phyloP scores from a whole-genome alignment of 2,329 filamentous ascomycete species.

The Colletotrichum sp. region DNA sequence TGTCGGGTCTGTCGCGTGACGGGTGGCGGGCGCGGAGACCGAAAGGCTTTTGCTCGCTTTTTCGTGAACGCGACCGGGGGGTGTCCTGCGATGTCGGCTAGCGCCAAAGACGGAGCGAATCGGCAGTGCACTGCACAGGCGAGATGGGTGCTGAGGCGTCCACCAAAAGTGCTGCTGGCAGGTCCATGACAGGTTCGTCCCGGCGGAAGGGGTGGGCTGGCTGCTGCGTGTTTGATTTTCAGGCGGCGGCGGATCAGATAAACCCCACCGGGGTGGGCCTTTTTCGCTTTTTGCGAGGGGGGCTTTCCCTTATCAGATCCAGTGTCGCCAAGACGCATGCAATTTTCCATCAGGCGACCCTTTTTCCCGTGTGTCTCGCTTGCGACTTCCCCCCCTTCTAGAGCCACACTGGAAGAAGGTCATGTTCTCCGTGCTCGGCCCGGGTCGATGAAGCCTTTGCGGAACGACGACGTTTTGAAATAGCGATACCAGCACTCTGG shows the following conservation, averaged over 20 bases:
- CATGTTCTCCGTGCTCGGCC: conserved; percentile 14
- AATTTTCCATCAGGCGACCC: conserved; percentile 15
- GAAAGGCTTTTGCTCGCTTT: neutral
- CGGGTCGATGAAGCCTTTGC: conserved; percentile 1
- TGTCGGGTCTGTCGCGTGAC: neutral
- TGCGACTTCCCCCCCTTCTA: neutral
- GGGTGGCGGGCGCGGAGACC: neutral
- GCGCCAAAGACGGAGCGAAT: neutral
- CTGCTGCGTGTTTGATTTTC: neutral
- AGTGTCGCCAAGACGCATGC: neutral
- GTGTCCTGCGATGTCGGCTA: neutral
- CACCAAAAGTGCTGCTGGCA: neutral
- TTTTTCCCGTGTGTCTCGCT: conserved; percentile 8
- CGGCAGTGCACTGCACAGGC: neutral
- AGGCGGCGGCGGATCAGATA: neutral
- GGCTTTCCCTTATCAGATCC: conserved; percentile 18
- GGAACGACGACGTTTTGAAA: neutral
- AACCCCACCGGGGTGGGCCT: neutral
- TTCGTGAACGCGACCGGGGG: neutral
- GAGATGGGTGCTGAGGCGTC: neutral
- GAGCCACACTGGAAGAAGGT: neutral
- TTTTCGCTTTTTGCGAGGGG: neutral
- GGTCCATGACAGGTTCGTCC: neutral
- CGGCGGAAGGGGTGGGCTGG: neutral
- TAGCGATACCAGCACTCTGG: neutral